A percentile compares a stretch with the other conserved stretches of the same genome.
Evolutionary conservation across 805 yeast species (phyloP).

Genomic region (Nakazawaea sp.): DNA sequence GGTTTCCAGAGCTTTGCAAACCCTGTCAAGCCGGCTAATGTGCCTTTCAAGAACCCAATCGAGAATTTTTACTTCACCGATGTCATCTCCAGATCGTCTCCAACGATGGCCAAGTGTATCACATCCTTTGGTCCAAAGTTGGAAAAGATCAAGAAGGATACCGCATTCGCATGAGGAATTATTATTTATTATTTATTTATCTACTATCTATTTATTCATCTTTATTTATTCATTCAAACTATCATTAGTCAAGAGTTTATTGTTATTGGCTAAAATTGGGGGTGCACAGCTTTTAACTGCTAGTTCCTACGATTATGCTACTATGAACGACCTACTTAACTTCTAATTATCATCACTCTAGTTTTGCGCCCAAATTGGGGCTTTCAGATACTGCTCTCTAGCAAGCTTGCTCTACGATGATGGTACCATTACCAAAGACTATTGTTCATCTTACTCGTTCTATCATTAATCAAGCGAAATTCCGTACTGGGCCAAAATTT

Average conservation of each 20-base stretch:
- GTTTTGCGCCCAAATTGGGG: too few species aligned
- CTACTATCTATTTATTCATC: conserved; percentile 10
- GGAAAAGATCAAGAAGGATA: conserved; percentile 47
- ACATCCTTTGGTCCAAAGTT: conserved; percentile 62
- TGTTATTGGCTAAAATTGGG: too few species aligned
- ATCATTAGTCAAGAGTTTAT: too few species aligned
- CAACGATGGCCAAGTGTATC: conserved; percentile 86
- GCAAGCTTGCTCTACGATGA: too few species aligned
- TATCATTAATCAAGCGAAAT: too few species aligned
- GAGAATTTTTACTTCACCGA: conserved; percentile 85
- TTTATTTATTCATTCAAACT: background rate
- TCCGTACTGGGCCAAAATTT: conserved; percentile 11
- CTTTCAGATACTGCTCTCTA: too few species aligned
- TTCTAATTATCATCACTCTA: too few species aligned
- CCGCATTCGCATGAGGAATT: conserved; percentile 21
- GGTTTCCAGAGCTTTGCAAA: conserved; percentile 44
- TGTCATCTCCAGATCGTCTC: conserved; percentile 78
- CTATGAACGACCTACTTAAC: too few species aligned
- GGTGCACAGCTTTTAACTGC: too few species aligned
- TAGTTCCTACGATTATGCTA: too few species aligned
- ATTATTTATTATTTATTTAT: conserved; percentile 10
- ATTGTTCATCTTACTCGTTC: too few species aligned
- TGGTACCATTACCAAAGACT: too few species aligned
- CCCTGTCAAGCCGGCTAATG: conserved; percentile 29
- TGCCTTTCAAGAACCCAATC: conserved; percentile 60